These are phyloP conservation scores for Dioscorea alata DNA, from an alignment of 106 monocot species.

Conservation along the genomic window DNA sequence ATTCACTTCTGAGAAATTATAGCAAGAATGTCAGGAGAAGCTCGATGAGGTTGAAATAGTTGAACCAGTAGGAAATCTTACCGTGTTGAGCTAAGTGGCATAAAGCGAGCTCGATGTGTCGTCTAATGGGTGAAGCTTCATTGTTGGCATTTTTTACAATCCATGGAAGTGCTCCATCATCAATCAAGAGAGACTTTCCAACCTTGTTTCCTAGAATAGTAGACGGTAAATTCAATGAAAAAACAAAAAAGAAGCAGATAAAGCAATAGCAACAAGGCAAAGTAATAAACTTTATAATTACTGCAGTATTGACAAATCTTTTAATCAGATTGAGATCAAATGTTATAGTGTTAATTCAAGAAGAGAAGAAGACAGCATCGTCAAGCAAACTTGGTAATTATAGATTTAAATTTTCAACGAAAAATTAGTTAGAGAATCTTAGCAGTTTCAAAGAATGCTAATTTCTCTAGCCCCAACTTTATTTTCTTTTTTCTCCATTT, in stretches of 20 bases:
- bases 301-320: too few relatives aligned
- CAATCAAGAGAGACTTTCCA: slow-evolving; percentile 75
- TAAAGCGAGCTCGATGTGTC: slow-evolving; percentile 93
- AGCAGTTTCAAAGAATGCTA: too few relatives aligned
- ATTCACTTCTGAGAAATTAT: slow-evolving; percentile 66
- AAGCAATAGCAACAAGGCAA: neutral
- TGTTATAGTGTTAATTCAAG: neutral
- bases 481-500: too few relatives aligned
- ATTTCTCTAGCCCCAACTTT: too few relatives aligned
- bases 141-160: slow-evolving; percentile 97
- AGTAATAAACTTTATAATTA: neutral
- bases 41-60: neutral
- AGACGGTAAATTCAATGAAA: neutral
- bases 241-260: neutral
- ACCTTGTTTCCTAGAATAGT: slow-evolving; percentile 45
- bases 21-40: neutral
- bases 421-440: too few relatives aligned
- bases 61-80: slow-evolving; percentile 15
- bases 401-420: too few relatives aligned
- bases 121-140: slow-evolving; percentile 87
- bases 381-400: too few relatives aligned
- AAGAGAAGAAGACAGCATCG: too few relatives aligned
- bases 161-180: slow-evolving; percentile 93
- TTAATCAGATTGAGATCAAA: neutral
- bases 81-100: slow-evolving; percentile 98